phyloP scores from a whole-genome alignment of 75 land plant genomes.

The Cupressus sempervirens region DNA sequence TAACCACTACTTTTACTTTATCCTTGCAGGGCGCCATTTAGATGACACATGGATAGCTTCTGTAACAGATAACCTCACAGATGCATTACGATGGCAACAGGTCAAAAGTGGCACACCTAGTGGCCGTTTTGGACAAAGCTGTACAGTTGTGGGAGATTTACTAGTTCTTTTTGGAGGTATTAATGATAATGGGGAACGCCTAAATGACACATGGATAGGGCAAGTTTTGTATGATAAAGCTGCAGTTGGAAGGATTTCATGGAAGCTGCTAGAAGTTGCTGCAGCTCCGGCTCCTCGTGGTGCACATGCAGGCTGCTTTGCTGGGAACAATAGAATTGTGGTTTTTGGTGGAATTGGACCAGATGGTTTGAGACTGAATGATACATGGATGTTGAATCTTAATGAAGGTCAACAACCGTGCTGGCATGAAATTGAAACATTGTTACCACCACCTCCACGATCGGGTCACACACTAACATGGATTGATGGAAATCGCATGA shows the following conservation, averaged over 20 bases:
- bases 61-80: conserved; percentile 35
- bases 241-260: conserved; percentile 30
- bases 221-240: conserved; percentile 22
- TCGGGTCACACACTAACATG: conserved; percentile 93
- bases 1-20: not conserved
- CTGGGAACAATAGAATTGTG: conserved; percentile 58
- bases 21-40: conserved; percentile 68
- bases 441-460: conserved; percentile 69
- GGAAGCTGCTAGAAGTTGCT: conserved; percentile 67
- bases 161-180: conserved; percentile 94
- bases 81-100: conserved; percentile 55
- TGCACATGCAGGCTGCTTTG: conserved; percentile 86
- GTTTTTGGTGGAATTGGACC: conserved; percentile 88
- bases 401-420: conserved; percentile 29
- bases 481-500: conserved; percentile 48
- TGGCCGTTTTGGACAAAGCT: conserved; percentile 90
- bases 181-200: conserved; percentile 78
- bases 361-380: conserved; percentile 68
- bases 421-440: conserved; percentile 57
- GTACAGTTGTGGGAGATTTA: conserved; percentile 49
- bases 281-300: conserved; percentile 79
- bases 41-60: conserved; percentile 94
- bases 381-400: conserved; percentile 89
- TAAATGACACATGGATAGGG: conserved; percentile 89
- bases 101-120: conserved; percentile 55